These are phyloP conservation scores for Kingdonia uniflora DNA, from an alignment of 164 flowering plant genomes.

Conservation along the genomic window DNA sequence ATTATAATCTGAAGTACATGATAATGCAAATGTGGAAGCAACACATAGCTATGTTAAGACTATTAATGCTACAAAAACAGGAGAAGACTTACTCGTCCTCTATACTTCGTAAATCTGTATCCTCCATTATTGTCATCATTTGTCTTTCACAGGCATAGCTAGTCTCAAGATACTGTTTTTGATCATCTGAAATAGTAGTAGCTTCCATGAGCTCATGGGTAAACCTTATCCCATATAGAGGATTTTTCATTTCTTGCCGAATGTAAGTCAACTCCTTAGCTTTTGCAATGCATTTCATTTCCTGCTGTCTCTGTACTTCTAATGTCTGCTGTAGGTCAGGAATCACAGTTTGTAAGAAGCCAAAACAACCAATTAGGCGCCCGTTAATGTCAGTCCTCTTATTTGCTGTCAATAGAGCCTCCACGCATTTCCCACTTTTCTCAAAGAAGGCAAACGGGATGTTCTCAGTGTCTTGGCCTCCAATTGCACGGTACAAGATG, in stretches of 20 bases:
- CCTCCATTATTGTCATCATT: constrained; percentile 39
- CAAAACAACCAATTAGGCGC: constrained; percentile 37
- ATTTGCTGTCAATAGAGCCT: constrained; percentile 34
- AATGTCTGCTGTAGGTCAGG: constrained; percentile 7
- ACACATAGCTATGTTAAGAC: too few species aligned
- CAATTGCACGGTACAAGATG: constrained; percentile 33
- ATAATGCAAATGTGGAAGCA: too few species aligned
- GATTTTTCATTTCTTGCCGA: constrained; percentile 47
- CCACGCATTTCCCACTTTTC: constrained; percentile 27
- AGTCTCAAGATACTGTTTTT: constrained; percentile 50
- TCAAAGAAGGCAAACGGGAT: constrained; percentile 36
- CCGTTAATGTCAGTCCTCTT: constrained; percentile 35
- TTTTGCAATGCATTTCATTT: constrained; percentile 16
- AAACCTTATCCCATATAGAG: constrained; percentile 54
- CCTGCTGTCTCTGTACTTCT: constrained; percentile 18
- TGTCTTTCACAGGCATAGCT: constrained; percentile 66
- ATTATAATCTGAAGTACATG: too few species aligned
- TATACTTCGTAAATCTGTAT: constrained; percentile 30
- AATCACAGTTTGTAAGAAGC: constrained; percentile 17
- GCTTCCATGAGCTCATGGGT: constrained; percentile 41
- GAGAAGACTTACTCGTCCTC: constrained; percentile 42
- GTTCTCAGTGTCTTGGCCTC: constrained; percentile 36
- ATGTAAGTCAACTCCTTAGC: constrained; percentile 50
- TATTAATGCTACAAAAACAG: not conserved
- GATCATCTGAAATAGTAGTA: constrained; percentile 30